These are phyloP conservation scores for Massospora cicadina DNA, from an alignment of 371 early-diverging fungal species.

Conservation along the genomic window DNA sequence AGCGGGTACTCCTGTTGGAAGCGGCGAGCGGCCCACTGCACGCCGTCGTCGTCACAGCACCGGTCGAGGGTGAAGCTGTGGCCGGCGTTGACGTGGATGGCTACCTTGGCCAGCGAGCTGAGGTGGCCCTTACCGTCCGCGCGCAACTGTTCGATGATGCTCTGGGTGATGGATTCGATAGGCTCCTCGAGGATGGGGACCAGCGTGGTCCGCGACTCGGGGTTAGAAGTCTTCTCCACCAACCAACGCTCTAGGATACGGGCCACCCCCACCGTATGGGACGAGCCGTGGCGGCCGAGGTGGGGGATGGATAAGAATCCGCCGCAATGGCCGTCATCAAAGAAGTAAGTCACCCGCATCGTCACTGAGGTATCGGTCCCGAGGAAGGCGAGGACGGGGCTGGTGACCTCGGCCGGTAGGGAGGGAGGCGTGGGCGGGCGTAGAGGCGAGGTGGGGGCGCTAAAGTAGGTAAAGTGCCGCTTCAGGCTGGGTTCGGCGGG, in stretches of 20 bases:
- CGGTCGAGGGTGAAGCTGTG: conserved; percentile 2
- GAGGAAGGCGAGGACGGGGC: neutral
- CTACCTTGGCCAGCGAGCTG: conserved; percentile 3
- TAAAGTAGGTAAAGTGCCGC: conserved; percentile 7
- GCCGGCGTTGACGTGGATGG: conserved; percentile 9
- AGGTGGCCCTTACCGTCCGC: conserved; percentile 1
- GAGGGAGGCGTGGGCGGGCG: neutral
- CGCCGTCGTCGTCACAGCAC: conserved; percentile 11
- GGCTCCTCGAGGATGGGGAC: conserved; percentile 12
- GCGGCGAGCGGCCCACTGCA: conserved; percentile 2
- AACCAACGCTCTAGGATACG: conserved; percentile 10
- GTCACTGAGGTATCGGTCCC: neutral
- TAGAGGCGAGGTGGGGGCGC: conserved; percentile 9
- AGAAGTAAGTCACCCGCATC: conserved; percentile 9
- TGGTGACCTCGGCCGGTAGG: neutral
- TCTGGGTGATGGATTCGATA: neutral
- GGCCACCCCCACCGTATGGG: neutral
- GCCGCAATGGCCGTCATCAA: conserved; percentile 10
- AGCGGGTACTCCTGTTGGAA: conserved; percentile 11
- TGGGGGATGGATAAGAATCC: conserved; percentile 11
- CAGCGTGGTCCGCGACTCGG: neutral
- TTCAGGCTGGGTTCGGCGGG: neutral
- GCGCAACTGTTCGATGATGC: neutral
- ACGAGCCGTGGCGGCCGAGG: conserved; percentile 5
- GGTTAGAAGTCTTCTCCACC: conserved; percentile 8